Percentiles rank a stretch among this genome's conserved stretches.
These are phyloP conservation scores for Scheffersomyces parashehatae DNA, from an alignment of 1,139 yeast species.

Conservation along the genomic window DNA sequence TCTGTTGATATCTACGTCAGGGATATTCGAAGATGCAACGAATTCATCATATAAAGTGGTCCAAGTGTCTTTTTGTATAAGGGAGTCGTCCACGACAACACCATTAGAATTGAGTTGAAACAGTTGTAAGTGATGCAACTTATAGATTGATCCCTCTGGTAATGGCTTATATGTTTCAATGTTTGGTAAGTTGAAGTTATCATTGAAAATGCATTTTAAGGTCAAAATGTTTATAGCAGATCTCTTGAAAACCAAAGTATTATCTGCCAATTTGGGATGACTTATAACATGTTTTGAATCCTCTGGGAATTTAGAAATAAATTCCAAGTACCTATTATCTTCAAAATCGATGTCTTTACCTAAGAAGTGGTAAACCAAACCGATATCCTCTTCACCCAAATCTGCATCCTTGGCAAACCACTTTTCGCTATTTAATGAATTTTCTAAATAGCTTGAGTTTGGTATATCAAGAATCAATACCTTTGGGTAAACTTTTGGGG, in stretches of 20 bases:
- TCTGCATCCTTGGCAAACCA: slow-evolving; percentile 25
- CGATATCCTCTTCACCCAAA: slow-evolving; percentile 39
- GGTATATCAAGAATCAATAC: slow-evolving; percentile 79
- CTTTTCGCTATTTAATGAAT: slow-evolving; percentile 35
- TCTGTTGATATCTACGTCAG: slow-evolving; percentile 15
- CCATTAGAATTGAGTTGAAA: slow-evolving; percentile 27
- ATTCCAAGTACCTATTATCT: slow-evolving; percentile 42
- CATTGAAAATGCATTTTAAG: slow-evolving; percentile 55
- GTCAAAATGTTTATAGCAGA: slow-evolving; percentile 56
- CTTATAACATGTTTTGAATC: slow-evolving; percentile 65
- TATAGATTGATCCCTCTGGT: slow-evolving; percentile 11
- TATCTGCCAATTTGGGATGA: slow-evolving; percentile 63
- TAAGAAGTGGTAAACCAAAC: slow-evolving; percentile 71
- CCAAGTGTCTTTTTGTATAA: slow-evolving; percentile 34
- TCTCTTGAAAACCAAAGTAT: slow-evolving; percentile 58
- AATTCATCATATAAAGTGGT: slow-evolving; percentile 42
- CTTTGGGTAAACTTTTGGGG: slow-evolving; percentile 57
- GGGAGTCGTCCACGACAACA: slow-evolving; percentile 20
- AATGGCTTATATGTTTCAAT: slow-evolving; percentile 22
- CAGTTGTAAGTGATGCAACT: slow-evolving; percentile 36
- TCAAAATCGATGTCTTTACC: slow-evolving; percentile 62
- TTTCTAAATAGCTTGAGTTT: slow-evolving; percentile 45
- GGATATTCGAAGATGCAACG: slow-evolving; percentile 30
- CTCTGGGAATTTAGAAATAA: slow-evolving; percentile 50
- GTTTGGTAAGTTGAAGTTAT: slow-evolving; percentile 53